Base-by-base conservation (phyloP, 106 monocot species). In the Apostasia ramifera region DNA sequence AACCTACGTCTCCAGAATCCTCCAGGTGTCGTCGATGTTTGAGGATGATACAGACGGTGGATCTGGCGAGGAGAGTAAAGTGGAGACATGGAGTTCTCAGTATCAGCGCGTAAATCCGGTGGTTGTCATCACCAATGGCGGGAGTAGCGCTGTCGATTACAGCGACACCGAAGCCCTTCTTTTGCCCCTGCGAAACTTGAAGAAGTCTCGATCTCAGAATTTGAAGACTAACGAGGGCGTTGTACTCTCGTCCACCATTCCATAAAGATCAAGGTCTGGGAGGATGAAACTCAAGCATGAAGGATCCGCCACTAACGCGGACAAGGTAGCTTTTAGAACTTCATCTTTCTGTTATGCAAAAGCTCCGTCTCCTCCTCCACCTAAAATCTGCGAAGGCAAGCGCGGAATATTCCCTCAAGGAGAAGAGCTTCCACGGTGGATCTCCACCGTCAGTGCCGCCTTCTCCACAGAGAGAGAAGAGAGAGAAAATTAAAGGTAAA, bases 211-310 rank as follows among this genome's bases (percentile, higher is more conserved):
- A 47, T 15, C 63, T 64, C 45, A 46, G 12, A 45, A 64, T 6
- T 9, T 8, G 47, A 11, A 64, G 5, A 5, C 5, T 5, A 53
- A 7, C 5, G 11, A 53, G 59, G 15, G 47, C 26, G 45, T 59
- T 8, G 70, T 58, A 41, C 70, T 70, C 8, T 58, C 56, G 47
- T 70, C 70, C 59, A 56, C 70, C 26, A 70, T 70, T 47, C 70
- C 70, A 58, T 70, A 56, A 58, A 59, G 37, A 70, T 70, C 70
- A 0, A 26, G 26, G 26, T 26, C 26, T 26, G 26, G 26, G 26
- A 26, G 26, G 26, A 26, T 26, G 26, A 37, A 70, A 58, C 46
- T 70, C 70, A 8, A 50, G 49, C 6, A 15, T 48, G 47, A 49
- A 66, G 2, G 46, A 26, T 68, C 12, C 68, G 13, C 69, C 69